A percentile compares a stretch with the other conserved stretches of the same genome.
phyloP scores from a whole-genome alignment of 2,329 filamentous ascomycete species.

The Arthrobotrys sinensis region DNA sequence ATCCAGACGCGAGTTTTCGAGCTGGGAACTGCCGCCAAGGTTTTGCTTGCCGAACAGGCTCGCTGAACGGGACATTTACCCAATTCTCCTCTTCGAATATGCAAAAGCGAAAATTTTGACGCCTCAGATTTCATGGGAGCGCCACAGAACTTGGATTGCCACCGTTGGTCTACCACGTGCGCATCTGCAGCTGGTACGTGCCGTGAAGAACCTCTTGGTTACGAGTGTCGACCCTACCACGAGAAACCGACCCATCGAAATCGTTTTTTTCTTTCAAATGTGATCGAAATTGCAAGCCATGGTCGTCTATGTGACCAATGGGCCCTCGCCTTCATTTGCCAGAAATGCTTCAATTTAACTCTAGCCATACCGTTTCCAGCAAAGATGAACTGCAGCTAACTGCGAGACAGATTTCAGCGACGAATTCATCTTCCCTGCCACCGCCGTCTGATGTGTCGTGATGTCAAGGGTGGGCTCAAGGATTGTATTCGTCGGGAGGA shows the following conservation, averaged over 20 bases:
- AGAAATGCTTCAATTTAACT: conserved; percentile 15
- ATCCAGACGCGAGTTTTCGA: neutral
- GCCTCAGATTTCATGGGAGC: neutral
- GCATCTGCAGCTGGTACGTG: neutral
- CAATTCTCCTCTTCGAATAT: neutral
- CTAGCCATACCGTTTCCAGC: conserved; percentile 32
- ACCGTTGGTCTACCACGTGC: neutral
- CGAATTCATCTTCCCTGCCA: conserved; percentile 18
- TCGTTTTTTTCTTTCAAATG: neutral
- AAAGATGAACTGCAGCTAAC: neutral
- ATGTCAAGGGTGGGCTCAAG: conserved; percentile 20
- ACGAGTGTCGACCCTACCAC: neutral
- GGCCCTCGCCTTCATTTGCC: neutral
- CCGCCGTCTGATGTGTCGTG: conserved; percentile 27
- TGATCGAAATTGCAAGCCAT: conserved; percentile 8
- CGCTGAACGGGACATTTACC: neutral
- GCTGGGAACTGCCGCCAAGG: conserved; percentile 3
- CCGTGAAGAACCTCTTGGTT: no score
- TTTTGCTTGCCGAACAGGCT: neutral
- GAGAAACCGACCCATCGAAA: neutral
- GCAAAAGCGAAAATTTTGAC: neutral
- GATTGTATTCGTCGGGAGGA: conserved; percentile 24
- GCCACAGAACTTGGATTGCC: conserved; percentile 13
- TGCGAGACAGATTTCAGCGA: conserved; percentile 41
- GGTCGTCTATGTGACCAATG: conserved; percentile 23